A percentile compares a stretch with the other conserved stretches of the same genome.
These are phyloP conservation scores for Termitomyces eurrhizus DNA, from an alignment of 768 basidiomycete genomes.

Conservation along the genomic window DNA sequence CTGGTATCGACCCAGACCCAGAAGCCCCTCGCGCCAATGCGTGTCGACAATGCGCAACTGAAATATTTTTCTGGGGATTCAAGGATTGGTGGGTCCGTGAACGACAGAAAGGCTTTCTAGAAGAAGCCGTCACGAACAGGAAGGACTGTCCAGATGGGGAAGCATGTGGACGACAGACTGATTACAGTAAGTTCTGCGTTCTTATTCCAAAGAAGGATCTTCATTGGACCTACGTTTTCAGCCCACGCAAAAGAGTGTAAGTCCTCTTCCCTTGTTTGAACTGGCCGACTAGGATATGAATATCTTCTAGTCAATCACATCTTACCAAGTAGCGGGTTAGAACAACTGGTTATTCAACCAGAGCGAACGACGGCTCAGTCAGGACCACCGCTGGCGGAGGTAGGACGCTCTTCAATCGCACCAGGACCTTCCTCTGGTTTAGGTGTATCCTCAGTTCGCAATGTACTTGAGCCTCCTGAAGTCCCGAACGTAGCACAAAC, in stretches of 20 bases:
- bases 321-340: conserved; percentile 20
- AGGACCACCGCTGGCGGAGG: not conserved
- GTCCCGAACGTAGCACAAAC: not conserved
- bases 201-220: not conserved
- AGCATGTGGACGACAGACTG: conserved; percentile 57
- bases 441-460: not conserved
- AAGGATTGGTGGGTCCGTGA: conserved; percentile 84
- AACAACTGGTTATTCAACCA: not conserved
- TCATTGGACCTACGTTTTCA: conserved; percentile 22
- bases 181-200: conserved; percentile 52
- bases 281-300: not conserved
- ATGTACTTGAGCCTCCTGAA: not conserved
- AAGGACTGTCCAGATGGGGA: conserved; percentile 68
- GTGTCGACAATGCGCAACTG: conserved; percentile 71
- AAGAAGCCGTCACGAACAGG: conserved; percentile 49
- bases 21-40: conserved; percentile 56
- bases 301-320: conserved; percentile 38
- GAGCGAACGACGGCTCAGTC: not conserved
- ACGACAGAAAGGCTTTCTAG: conserved; percentile 63
- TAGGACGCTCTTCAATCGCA: not conserved
- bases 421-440: not conserved
- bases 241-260: conserved; percentile 77
- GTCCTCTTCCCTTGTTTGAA: conserved; percentile 19
- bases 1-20: conserved; percentile 53
- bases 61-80: conserved; percentile 72